Evolutionary conservation across 352 stramenopile species (phyloP).

Genomic region (Globisporangium paroecandrum): DNA sequence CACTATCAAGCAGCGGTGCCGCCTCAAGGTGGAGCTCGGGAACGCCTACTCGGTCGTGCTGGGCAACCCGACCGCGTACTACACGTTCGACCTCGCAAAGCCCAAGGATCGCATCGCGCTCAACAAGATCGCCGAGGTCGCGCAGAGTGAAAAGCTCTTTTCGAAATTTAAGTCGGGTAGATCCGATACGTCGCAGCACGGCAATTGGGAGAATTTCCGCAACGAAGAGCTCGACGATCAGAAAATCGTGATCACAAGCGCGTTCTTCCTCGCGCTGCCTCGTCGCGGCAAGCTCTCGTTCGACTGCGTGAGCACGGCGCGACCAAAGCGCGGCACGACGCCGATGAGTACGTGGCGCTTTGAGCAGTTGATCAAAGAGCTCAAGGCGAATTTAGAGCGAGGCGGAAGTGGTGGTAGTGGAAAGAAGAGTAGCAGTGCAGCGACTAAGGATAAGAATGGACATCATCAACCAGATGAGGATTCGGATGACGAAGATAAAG

Average conservation of each 20-base stretch:
- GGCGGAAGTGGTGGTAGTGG: not conserved
- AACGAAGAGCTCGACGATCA: slow-evolving; percentile 85
- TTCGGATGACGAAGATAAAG: not conserved
- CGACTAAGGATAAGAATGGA: not conserved
- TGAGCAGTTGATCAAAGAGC: slow-evolving; percentile 63
- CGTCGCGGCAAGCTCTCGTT: slow-evolving; percentile 77
- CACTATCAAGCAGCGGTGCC: slow-evolving; percentile 63
- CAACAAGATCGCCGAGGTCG: slow-evolving; percentile 79
- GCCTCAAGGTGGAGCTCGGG: slow-evolving; percentile 79
- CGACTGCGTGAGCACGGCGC: slow-evolving; percentile 86
- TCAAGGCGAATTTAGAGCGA: slow-evolving; percentile 31
- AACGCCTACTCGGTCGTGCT: slow-evolving; percentile 82
- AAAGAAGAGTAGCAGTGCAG: slow-evolving; percentile 1
- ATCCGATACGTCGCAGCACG: slow-evolving; percentile 83
- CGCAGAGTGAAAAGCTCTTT: slow-evolving; percentile 80
- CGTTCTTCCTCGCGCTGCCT: slow-evolving; percentile 80
- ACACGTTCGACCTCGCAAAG: slow-evolving; percentile 73
- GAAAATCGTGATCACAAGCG: slow-evolving; percentile 60
- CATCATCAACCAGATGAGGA: not conserved
- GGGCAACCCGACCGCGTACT: slow-evolving; percentile 81
- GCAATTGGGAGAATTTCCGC: slow-evolving; percentile 91
- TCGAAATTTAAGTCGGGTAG: slow-evolving; percentile 48
- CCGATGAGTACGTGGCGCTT: slow-evolving; percentile 70
- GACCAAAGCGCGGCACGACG: slow-evolving; percentile 53
- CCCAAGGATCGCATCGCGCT: slow-evolving; percentile 72